phyloP scores from a whole-genome alignment of 768 basidiomycete species.

The Leccinellum albellum region DNA sequence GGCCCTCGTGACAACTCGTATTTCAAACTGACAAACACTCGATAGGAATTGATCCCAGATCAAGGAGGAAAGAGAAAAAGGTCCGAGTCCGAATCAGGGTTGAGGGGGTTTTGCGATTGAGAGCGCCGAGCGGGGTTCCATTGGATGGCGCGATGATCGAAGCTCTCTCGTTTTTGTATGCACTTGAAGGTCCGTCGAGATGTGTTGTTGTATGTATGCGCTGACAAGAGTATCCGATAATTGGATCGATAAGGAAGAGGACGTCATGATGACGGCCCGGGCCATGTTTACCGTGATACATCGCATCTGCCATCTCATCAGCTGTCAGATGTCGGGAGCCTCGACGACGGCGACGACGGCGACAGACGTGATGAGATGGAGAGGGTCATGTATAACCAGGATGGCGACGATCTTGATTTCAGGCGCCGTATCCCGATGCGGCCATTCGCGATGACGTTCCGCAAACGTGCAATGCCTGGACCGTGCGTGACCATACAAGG shows the following conservation, averaged over 20 bases:
- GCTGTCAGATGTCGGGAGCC: neutral
- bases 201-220: neutral
- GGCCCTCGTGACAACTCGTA: neutral
- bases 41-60: slow-evolving; percentile 1
- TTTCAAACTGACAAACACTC: neutral
- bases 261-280: neutral
- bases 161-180: neutral
- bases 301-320: neutral
- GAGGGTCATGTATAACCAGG: neutral
- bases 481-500: neutral
- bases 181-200: neutral
- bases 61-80: neutral
- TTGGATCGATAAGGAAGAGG: neutral
- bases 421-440: neutral
- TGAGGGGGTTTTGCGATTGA: slow-evolving; percentile 15
- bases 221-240: neutral
- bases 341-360: neutral
- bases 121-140: neutral
- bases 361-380: neutral
- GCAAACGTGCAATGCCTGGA: neutral
- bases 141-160: neutral
- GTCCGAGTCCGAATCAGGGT: neutral
- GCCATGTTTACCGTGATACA: neutral
- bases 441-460: neutral
- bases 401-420: neutral